These are phyloP conservation scores for Polychaeton citri DNA, from an alignment of 2,329 filamentous ascomycete genomes.

Conservation along the genomic window DNA sequence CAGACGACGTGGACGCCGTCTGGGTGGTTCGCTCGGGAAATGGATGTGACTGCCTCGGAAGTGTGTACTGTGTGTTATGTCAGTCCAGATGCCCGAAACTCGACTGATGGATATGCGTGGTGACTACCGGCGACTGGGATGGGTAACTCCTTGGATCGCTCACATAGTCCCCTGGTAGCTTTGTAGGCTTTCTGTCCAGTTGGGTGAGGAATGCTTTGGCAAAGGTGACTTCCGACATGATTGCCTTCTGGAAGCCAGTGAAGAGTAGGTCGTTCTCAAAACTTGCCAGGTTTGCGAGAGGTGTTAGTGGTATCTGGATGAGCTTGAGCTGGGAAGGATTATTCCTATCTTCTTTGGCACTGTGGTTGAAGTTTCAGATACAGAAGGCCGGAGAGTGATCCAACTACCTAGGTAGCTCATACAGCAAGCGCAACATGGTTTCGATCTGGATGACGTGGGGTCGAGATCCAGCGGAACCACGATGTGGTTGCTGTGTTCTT, in stretches of 20 bases:
- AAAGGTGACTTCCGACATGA: slow-evolving; percentile 46
- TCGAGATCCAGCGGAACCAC: too few species aligned
- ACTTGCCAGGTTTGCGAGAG: not conserved
- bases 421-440: too few species aligned
- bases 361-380: too few species aligned
- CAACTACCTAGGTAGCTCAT: too few species aligned
- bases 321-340: too few species aligned
- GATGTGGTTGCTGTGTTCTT: too few species aligned
- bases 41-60: slow-evolving; percentile 48
- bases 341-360: too few species aligned
- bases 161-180: slow-evolving; percentile 80
- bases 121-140: slow-evolving; percentile 63
- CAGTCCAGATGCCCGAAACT: too few species aligned
- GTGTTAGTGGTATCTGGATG: too few species aligned
- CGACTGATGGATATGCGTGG: too few species aligned
- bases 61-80: slow-evolving; percentile 50
- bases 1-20: slow-evolving; percentile 30
- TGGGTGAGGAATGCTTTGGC: slow-evolving; percentile 69
- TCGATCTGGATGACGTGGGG: too few species aligned
- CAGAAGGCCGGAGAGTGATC: too few species aligned
- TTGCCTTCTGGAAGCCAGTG: slow-evolving; percentile 44
- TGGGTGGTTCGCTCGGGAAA: slow-evolving; percentile 34
- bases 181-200: slow-evolving; percentile 65
- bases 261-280: slow-evolving; percentile 10
- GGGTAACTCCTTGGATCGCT: slow-evolving; percentile 73